phyloP scores from a whole-genome alignment of 495 filamentous ascomycete genomes.

The Hyaloscypha variabilis region DNA sequence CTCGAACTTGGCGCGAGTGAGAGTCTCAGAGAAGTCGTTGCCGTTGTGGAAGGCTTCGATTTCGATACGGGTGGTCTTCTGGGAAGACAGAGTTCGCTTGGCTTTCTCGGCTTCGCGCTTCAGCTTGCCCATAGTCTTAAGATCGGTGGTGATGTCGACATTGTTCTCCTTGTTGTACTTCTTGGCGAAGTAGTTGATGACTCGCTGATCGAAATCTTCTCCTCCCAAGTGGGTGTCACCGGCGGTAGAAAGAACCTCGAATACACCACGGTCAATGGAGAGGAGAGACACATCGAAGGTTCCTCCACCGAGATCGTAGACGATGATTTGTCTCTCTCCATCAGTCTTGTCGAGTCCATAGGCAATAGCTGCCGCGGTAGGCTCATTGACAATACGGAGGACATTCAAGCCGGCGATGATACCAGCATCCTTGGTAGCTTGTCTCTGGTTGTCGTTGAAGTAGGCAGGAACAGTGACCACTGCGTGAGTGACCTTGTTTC shows the following conservation, averaged over 20 bases:
- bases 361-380: slow-evolving; percentile 85
- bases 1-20: slow-evolving; percentile 99
- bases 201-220: slow-evolving; percentile 98
- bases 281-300: slow-evolving; percentile 99
- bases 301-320: slow-evolving; percentile 99
- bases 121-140: slow-evolving; percentile 99
- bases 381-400: slow-evolving; percentile 96
- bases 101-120: slow-evolving; percentile 99
- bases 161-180: slow-evolving; percentile 98
- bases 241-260: slow-evolving; percentile 96
- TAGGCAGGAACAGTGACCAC: slow-evolving; percentile 98
- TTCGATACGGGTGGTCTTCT: slow-evolving; percentile 97
- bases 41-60: slow-evolving; percentile 98
- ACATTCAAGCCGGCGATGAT: slow-evolving; percentile 94
- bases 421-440: slow-evolving; percentile 98
- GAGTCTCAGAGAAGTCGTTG: slow-evolving; percentile 97
- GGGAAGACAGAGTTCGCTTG: slow-evolving; percentile 97
- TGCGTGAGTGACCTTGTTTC: slow-evolving; percentile 94
- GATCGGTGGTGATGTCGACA: slow-evolving; percentile 89
- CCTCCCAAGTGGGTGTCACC: slow-evolving; percentile 99
- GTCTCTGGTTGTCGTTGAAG: slow-evolving; percentile 99
- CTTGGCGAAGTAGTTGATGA: slow-evolving; percentile 98
- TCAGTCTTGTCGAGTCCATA: slow-evolving; percentile 87
- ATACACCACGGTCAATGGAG: slow-evolving; percentile 95
- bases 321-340: slow-evolving; percentile 88